Conservation (phyloP, 352 stramenopile species). For the Phytophthora hybrid region DNA sequence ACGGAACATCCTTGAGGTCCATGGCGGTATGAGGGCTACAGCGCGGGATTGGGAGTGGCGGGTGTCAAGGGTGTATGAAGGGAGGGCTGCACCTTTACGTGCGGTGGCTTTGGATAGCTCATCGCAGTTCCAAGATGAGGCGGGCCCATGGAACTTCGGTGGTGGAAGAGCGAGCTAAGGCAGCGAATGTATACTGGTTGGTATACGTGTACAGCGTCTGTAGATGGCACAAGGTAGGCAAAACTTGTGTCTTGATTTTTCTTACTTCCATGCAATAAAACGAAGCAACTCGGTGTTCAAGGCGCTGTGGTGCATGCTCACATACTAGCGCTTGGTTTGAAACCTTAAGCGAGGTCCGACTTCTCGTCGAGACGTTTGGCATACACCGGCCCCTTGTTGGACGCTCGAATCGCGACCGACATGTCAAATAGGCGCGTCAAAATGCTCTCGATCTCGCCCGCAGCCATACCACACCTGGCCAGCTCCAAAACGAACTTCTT, state of each 20-base stretch:
- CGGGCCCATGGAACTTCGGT: not conserved
- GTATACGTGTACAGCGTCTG: not conserved
- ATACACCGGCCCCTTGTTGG: not conserved
- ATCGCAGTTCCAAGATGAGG: not conserved
- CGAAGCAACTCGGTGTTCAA: not conserved
- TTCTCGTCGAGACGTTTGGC: not conserved
- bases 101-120: not conserved
- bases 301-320: not conserved
- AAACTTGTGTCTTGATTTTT: not conserved
- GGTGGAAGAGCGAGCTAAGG: not conserved
- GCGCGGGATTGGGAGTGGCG: not conserved
- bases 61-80: not conserved
- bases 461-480: not conserved
- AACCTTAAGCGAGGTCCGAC: not conserved
- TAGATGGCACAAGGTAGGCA: not conserved
- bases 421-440: not conserved
- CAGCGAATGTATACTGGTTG: not conserved
- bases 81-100: not conserved
- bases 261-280: not conserved
- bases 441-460: constrained; percentile 14
- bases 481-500: constrained; percentile 8
- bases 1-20: constrained; percentile 6
- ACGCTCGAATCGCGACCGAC: not conserved
- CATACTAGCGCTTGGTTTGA: not conserved
- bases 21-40: not conserved